phyloP scores from a whole-genome alignment of 139 green algal species.

The Pseudopediastrum boryanum region DNA sequence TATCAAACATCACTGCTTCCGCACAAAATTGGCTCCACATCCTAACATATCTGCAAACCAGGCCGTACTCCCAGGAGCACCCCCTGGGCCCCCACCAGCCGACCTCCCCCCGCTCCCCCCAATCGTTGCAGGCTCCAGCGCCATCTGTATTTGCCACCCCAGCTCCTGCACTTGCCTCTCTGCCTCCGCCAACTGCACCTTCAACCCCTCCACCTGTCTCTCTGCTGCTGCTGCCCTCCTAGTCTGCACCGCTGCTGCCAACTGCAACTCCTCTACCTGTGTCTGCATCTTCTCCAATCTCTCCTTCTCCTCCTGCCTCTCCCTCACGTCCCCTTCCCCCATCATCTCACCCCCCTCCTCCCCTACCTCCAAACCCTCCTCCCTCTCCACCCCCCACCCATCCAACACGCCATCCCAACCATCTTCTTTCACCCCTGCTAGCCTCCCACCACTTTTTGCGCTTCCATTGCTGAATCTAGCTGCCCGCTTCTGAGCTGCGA shows the following conservation, averaged over 20 bases:
- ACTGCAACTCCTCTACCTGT: slow-evolving; percentile 51
- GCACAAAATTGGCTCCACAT: slow-evolving; percentile 53
- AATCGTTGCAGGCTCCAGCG: slow-evolving; percentile 1
- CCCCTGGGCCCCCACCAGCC: neutral
- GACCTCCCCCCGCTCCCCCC: neutral
- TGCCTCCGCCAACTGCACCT: slow-evolving; percentile 39
- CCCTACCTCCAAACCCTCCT: neutral
- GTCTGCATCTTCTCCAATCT: slow-evolving; percentile 17
- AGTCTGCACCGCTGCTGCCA: slow-evolving; percentile 58
- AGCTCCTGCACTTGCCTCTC: slow-evolving; percentile 52
- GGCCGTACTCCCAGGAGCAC: neutral
- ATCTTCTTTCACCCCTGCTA: neutral
- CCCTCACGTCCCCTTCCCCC: too few species aligned
- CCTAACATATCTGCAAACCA: slow-evolving; percentile 48
- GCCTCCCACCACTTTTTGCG: neutral
- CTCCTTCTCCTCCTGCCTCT: neutral
- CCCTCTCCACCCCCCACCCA: neutral
- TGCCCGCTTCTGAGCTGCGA: neutral
- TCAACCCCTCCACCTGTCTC: slow-evolving; percentile 33
- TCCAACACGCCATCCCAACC: neutral
- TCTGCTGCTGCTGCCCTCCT: slow-evolving; percentile 46
- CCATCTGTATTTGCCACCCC: slow-evolving; percentile 57
- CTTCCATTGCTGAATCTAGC: neutral
- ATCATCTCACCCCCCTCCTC: too few species aligned
- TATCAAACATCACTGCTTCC: too few species aligned